Percentiles rank a stretch among this genome's conserved stretches.
phyloP scores from a whole-genome alignment of 306 rosid species.

The Malus fusca region DNA sequence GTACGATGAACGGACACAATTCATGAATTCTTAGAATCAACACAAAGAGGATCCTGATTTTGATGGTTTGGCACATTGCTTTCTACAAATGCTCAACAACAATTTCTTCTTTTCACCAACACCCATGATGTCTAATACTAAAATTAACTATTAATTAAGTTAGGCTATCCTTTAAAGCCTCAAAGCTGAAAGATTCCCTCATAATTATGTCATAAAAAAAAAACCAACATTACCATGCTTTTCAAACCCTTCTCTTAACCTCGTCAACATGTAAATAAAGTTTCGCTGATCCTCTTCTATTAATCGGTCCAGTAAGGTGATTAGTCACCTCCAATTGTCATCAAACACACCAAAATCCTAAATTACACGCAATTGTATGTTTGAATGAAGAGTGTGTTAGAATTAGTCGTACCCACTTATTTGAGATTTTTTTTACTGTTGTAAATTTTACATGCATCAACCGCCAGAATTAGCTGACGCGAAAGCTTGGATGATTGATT shows the following conservation, averaged over 20 bases:
- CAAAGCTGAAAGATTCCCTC: background rate
- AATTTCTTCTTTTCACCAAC: background rate
- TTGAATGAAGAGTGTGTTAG: too few relatives aligned
- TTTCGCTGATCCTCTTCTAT: background rate
- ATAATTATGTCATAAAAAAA: background rate
- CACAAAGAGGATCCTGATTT: too few relatives aligned
- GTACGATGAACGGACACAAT: rapidly evolving
- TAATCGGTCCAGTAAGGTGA: background rate
- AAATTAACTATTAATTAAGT: background rate
- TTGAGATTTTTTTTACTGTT: too few relatives aligned
- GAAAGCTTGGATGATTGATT: background rate
- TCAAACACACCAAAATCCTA: too few relatives aligned
- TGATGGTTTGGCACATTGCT: background rate
- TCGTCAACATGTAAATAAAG: background rate
- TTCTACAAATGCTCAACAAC: background rate
- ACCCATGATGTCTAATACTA: background rate
- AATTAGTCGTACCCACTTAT: too few relatives aligned
- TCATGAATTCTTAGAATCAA: rapidly evolving
- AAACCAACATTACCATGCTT: background rate
- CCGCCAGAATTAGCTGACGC: rapidly evolving
- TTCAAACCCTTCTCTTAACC: background rate
- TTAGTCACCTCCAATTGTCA: too few relatives aligned
- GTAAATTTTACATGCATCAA: background rate
- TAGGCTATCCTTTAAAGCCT: background rate
- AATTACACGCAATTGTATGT: too few relatives aligned